phyloP scores from a whole-genome alignment of 345 rosid species.

The Pugionium cornutum region DNA sequence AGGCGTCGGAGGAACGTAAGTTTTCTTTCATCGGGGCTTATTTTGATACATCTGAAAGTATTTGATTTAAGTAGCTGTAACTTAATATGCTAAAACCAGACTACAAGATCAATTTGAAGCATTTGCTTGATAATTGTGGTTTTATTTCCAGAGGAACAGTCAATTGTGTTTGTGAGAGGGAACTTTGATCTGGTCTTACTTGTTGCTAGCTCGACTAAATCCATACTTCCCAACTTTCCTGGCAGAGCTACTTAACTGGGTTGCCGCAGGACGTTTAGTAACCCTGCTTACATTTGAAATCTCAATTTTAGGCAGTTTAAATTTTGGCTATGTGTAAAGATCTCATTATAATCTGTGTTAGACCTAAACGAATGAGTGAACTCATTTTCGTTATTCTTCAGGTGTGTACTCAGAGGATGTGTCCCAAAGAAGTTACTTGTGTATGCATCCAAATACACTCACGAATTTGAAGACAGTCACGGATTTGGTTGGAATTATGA shows the following conservation, averaged over 20 bases:
- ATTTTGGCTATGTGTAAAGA: background rate
- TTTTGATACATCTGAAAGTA: background rate
- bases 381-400: constrained; percentile 28
- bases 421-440: constrained; percentile 96
- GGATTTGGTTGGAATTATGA: constrained; percentile 94
- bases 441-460: constrained; percentile 78
- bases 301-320: constrained; percentile 1
- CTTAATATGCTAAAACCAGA: background rate
- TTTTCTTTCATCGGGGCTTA: background rate
- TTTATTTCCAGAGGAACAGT: background rate
- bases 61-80: constrained; percentile 1
- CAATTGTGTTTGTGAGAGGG: background rate
- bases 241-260: background rate
- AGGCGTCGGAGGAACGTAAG: constrained; percentile 98
- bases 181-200: background rate
- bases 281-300: background rate
- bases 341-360: background rate
- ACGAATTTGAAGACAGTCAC: constrained; percentile 88
- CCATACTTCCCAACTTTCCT: background rate
- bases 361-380: background rate
- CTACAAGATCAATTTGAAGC: constrained; percentile 2
- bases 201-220: no score
- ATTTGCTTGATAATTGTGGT: constrained; percentile 10
- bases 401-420: constrained; percentile 96
- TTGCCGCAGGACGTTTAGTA: background rate